Conservation (phyloP, 2,329 filamentous ascomycete genomes). For the Claviceps purpurea region DNA sequence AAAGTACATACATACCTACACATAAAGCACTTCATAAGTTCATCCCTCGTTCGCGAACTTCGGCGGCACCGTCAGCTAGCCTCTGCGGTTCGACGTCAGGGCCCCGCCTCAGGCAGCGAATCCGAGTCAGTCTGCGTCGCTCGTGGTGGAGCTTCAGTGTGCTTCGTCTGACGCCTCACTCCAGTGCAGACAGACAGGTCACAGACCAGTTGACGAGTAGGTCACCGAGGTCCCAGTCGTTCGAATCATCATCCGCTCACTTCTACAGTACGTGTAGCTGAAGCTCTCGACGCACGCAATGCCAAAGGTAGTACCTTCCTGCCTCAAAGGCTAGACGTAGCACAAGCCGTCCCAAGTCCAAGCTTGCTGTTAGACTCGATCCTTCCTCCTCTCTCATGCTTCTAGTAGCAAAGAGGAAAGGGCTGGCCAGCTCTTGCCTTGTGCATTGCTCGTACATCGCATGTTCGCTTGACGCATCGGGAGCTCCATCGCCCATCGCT, state of each 20-base stretch:
- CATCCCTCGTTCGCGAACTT: neutral
- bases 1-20: no score
- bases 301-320: no score
- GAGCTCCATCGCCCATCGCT: slow-evolving; percentile 1
- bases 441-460: neutral
- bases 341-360: no score
- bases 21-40: no score
- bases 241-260: no score
- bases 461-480: no score
- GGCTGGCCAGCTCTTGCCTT: neutral
- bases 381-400: neutral
- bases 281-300: no score
- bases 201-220: no score
- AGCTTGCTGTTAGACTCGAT: neutral
- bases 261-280: no score
- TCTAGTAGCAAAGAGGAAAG: neutral
- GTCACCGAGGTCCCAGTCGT: no score
- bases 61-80: slow-evolving; percentile 3
- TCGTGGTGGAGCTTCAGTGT: neutral
- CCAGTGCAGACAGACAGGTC: no score
- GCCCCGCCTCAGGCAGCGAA: slow-evolving; percentile 2
- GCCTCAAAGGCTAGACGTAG: no score
- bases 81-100: neutral
- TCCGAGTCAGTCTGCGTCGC: slow-evolving; percentile 4
- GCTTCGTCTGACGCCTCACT: slow-evolving; percentile 4